phyloP scores from a whole-genome alignment of 257 asterid species.

The Petunia secreta region DNA sequence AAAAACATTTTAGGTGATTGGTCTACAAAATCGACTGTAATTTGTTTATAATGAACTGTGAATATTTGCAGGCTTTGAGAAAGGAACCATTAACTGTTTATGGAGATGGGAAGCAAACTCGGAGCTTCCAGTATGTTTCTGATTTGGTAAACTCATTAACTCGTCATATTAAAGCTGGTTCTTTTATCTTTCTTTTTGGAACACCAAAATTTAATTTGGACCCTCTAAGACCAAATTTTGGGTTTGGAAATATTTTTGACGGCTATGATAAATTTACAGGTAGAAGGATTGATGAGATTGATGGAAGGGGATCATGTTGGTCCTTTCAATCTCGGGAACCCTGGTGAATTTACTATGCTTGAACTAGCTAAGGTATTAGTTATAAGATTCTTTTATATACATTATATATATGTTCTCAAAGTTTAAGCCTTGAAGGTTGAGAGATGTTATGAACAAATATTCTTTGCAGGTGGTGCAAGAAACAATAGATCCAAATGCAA shows the following conservation, averaged over 20 bases:
- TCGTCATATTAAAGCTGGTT: not conserved
- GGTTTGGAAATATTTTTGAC: not conserved
- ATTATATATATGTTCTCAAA: not conserved
- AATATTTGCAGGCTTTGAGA: constrained; percentile 65
- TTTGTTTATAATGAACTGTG: not conserved
- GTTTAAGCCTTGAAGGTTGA: not conserved
- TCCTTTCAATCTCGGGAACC: constrained; percentile 87
- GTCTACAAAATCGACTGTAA: not conserved
- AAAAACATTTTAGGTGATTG: not conserved
- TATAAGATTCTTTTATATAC: too few relatives aligned
- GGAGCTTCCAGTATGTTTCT: constrained; percentile 91
- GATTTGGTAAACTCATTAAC: constrained; percentile 62
- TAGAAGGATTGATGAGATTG: constrained; percentile 74
- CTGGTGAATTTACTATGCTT: constrained; percentile 90
- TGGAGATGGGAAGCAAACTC: constrained; percentile 96
- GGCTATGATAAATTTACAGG: constrained; percentile 39
- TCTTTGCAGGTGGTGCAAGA: constrained; percentile 75
- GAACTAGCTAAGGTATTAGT: constrained; percentile 79
- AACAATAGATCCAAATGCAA: constrained; percentile 72
- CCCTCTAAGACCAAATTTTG: not conserved
- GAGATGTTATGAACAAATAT: not conserved
- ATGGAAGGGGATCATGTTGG: constrained; percentile 94
- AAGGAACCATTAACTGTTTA: constrained; percentile 83
- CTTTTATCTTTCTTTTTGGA: not conserved
- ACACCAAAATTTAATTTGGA: not conserved